These are phyloP conservation scores for Trichophyton simii DNA, from an alignment of 2,329 filamentous ascomycete genomes.

Conservation along the genomic window DNA sequence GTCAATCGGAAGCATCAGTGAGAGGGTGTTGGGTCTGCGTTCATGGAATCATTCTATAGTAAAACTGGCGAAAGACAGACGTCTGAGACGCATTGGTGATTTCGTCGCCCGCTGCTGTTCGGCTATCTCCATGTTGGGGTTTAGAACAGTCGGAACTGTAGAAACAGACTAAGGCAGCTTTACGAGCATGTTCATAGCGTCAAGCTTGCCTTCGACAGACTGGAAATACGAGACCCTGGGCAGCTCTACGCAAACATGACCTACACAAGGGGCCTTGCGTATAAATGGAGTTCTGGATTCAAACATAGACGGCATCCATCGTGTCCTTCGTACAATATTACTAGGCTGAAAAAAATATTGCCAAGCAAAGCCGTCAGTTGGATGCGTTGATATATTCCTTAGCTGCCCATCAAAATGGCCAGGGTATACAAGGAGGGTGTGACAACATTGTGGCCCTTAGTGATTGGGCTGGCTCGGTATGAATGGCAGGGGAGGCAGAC, in stretches of 20 bases:
- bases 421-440: not conserved
- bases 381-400: not conserved
- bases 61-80: not conserved
- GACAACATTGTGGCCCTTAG: not conserved
- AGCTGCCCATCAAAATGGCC: not conserved
- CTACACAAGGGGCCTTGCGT: too few species aligned
- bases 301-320: too few species aligned
- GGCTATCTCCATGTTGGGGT: not conserved
- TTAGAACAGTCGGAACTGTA: not conserved
- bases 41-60: conserved; percentile 12
- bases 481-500: not conserved
- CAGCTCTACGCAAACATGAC: too few species aligned
- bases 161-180: not conserved
- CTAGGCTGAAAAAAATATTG: too few species aligned
- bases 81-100: not conserved
- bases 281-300: too few species aligned
- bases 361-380: not conserved
- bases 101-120: not conserved
- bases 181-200: not conserved
- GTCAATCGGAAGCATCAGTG: conserved; percentile 13
- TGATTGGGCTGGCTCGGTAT: not conserved
- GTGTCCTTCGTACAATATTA: too few species aligned
- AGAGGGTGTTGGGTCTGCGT: conserved; percentile 11
- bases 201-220: not conserved
- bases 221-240: too few species aligned